Conservation (phyloP, 2,329 filamentous ascomycete genomes). For the Aspergillus calidoustus region DNA sequence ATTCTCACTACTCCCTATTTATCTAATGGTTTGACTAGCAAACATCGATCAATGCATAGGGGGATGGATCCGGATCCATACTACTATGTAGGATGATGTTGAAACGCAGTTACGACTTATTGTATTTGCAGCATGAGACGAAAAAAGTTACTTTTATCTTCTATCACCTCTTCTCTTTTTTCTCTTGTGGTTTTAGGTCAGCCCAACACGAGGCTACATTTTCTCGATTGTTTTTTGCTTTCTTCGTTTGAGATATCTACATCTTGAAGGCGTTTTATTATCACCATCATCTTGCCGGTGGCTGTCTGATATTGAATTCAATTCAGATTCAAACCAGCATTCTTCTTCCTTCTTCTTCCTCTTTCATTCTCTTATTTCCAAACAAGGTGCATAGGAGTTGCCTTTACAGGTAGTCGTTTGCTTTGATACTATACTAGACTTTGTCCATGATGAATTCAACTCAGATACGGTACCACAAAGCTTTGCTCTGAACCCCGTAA, state of each 20-base stretch:
- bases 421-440: neutral
- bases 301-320: neutral
- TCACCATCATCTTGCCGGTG: neutral
- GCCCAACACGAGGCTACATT: no score
- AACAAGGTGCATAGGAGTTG: neutral
- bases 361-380: neutral
- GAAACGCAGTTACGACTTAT: constrained; percentile 13
- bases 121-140: constrained; percentile 4
- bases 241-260: neutral
- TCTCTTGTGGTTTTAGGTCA: neutral
- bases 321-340: no score
- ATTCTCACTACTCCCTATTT: constrained; percentile 4
- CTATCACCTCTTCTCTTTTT: neutral
- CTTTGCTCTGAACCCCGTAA: no score
- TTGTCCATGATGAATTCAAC: neutral
- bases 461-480: no score
- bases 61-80: neutral
- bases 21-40: constrained; percentile 11
- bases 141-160: constrained; percentile 8
- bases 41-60: constrained; percentile 5
- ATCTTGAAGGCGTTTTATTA: neutral
- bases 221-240: neutral
- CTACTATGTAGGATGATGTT: constrained; percentile 11
- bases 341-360: no score
- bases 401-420: neutral